Base-by-base conservation (phyloP, 1,284 basidiomycete genomes). In the Mycena sp. region DNA sequence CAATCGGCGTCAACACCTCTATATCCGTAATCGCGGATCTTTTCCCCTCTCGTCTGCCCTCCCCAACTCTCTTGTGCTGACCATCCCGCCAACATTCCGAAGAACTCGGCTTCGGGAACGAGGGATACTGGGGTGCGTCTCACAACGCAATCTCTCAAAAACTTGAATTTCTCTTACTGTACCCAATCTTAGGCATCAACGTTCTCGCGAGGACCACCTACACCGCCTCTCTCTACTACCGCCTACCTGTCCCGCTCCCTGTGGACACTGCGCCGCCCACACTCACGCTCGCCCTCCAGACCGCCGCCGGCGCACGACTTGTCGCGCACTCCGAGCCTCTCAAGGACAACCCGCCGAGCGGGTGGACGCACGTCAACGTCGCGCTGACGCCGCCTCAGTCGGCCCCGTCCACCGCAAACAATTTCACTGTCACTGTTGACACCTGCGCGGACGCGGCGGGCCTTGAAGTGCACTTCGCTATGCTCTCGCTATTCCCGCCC, bases 401-500 rank as follows among this genome's bases (percentile, higher is more conserved):
- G 6, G 83, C 89, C 0, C 74, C 75, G 0, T 70, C 77, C 5
- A 80, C 81, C 21, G 77, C 80, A 0, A 81, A 82, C 58, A 84
- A 86, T 67, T 80, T 80, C 46, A 43, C 48, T 16, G 86, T 88
- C 65, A 80, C 79, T 0, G 74, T 92, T 10, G 83, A 83, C 0
- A 70, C 89, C 12, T 78, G 87, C 58, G 85, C 82, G 4, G 14
- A 1, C 21, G 71, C 81, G 1, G 73, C 80, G 0, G 87, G 84
- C 11, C 77, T 85, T 29, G 84, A 80, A 0, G 79, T 91, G 54
- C 74, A 87, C 69, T 90, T 91, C 65, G 84, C 87, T 0, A 76
- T 91, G 80, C 80, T 91, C 55, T 88, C 84, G 6, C 77, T 91
- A 54, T 90, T 92, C 76, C 90, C 90, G 3, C 90, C 90, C 1